Evolutionary conservation across 2,329 filamentous ascomycete genomes (phyloP).

Genomic region (Colletotrichum sp.): DNA sequence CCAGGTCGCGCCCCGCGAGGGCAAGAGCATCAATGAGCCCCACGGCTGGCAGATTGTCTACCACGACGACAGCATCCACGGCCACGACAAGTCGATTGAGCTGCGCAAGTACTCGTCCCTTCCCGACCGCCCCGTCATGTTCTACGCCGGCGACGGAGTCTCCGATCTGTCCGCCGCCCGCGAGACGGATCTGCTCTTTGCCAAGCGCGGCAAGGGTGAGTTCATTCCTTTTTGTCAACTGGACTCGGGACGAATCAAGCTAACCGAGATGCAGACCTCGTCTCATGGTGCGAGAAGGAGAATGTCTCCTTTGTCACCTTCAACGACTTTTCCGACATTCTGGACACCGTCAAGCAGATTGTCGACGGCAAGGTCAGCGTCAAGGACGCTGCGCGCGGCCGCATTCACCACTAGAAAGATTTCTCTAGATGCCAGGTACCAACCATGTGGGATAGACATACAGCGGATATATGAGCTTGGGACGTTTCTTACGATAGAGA

Average conservation of each 20-base stretch:
- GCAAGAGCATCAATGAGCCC: constrained; percentile 78
- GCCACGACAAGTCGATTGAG: constrained; percentile 96
- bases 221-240: not conserved
- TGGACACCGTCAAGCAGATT: constrained; percentile 78
- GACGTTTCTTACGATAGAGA: not conserved
- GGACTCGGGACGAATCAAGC: not conserved
- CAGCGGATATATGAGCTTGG: not conserved
- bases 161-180: constrained; percentile 90
- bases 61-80: constrained; percentile 87
- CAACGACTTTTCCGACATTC: constrained; percentile 81
- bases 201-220: constrained; percentile 85
- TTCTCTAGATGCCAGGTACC: not conserved
- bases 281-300: constrained; percentile 84
- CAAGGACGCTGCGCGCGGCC: constrained; percentile 68
- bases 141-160: constrained; percentile 95
- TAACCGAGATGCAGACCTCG: constrained; percentile 66
- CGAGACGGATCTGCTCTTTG: constrained; percentile 92
- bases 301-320: constrained; percentile 89
- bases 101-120: constrained; percentile 86
- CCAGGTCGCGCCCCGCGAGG: constrained; percentile 66
- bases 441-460: not conserved
- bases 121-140: constrained; percentile 77
- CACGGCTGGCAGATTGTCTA: constrained; percentile 88
- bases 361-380: constrained; percentile 74
- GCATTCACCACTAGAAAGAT: constrained; percentile 20